Percentiles rank a stretch among this genome's conserved stretches.
Evolutionary conservation across 2,329 filamentous ascomycete species (phyloP).

Genomic region (Hypoxylon sp.): DNA sequence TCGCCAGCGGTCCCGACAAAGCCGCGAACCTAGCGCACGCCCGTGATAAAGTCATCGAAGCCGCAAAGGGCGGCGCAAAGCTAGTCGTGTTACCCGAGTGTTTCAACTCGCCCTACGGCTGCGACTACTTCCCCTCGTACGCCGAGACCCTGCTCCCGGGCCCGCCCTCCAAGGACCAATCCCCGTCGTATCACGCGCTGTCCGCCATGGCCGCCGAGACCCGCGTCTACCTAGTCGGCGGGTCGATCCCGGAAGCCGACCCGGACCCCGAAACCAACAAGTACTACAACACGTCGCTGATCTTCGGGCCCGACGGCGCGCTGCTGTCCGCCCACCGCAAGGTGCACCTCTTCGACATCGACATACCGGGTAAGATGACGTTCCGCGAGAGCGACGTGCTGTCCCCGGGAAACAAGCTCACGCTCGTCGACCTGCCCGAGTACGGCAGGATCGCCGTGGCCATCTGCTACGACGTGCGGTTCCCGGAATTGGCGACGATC

Average conservation of each 20-base stretch:
- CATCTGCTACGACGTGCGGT: conserved; percentile 98
- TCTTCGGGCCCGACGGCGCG: conserved; percentile 83
- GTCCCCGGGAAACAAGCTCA: conserved; percentile 86
- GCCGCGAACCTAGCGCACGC: conserved; percentile 85
- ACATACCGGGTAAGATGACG: conserved; percentile 93
- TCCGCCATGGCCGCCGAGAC: conserved; percentile 84
- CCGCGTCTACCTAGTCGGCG: conserved; percentile 86
- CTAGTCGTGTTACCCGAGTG: conserved; percentile 96
- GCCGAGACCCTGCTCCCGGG: conserved; percentile 88
- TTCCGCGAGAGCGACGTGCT: conserved; percentile 94
- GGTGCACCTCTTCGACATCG: conserved; percentile 96
- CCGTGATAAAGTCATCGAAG: conserved; percentile 85
- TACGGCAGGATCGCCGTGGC: conserved; percentile 90
- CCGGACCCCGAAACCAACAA: conserved; percentile 67
- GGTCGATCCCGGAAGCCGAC: conserved; percentile 90
- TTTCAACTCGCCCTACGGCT: conserved; percentile 98
- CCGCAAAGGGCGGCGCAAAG: conserved; percentile 80
- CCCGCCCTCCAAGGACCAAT: conserved; percentile 77
- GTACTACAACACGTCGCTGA: conserved; percentile 92
- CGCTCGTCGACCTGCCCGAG: conserved; percentile 86
- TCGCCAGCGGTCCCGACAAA: conserved; percentile 88
- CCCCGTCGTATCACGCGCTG: conserved; percentile 89
- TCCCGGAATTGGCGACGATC: conserved; percentile 92
- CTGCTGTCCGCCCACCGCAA: conserved; percentile 93
- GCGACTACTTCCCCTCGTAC: conserved; percentile 89